Evolutionary conservation across 225 moss, liverwort and hornwort genomes (phyloP).

Genomic region (Climacium dendroides): DNA sequence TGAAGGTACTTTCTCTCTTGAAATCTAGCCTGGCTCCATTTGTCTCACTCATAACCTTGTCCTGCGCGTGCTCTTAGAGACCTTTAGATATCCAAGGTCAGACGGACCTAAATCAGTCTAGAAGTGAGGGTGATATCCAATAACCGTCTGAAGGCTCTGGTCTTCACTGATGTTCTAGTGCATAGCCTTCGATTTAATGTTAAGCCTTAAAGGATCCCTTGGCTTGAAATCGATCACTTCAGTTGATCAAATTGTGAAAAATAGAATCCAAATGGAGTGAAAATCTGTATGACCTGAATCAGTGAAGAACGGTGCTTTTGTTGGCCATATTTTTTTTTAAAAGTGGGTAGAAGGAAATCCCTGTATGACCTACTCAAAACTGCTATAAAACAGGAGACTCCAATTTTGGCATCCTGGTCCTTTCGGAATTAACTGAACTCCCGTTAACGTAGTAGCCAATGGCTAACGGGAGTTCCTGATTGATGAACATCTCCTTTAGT

Average conservation of each 20-base stretch:
- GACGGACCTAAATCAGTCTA: neutral
- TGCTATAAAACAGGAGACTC: neutral
- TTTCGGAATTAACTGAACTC: neutral
- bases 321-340: too few relatives aligned
- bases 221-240: neutral
- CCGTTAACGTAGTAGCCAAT: neutral
- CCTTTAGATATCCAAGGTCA: neutral
- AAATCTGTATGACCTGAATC: neutral
- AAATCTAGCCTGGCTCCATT: neutral
- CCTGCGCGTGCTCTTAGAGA: neutral
- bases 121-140: neutral
- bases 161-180: neutral
- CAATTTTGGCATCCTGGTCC: neutral
- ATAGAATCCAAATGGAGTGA: neutral
- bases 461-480: too few relatives aligned
- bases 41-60: neutral
- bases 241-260: neutral
- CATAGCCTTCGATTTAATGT: neutral
- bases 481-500: neutral
- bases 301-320: neutral
- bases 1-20: conserved; percentile 46
- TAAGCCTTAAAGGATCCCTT: too few relatives aligned
- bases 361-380: neutral
- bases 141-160: neutral
- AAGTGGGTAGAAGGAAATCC: neutral